Evolutionary conservation across 768 basidiomycete genomes (phyloP).

Genomic region (Mycena epipterygia): DNA sequence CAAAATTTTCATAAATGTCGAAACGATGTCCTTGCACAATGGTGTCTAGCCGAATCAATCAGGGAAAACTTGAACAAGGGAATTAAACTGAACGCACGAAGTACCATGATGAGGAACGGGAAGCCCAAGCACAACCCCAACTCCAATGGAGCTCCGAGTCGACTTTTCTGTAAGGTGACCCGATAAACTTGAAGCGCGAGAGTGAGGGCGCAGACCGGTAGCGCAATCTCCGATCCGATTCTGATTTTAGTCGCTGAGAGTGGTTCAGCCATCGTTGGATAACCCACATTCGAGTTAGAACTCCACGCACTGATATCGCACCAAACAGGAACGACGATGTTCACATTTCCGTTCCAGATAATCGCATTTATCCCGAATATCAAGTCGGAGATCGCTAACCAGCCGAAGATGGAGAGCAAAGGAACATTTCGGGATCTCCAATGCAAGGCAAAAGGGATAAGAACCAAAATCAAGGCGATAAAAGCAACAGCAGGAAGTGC

Average conservation of each 20-base stretch:
- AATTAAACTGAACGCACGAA: constrained; percentile 5
- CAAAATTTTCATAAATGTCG: constrained; percentile 14
- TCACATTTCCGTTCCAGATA: constrained; percentile 56
- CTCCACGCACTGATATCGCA: constrained; percentile 64
- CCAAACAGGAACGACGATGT: constrained; percentile 51
- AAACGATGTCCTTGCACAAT: constrained; percentile 23
- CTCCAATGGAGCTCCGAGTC: constrained; percentile 48
- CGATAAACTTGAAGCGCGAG: constrained; percentile 60
- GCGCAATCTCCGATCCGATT: constrained; percentile 57
- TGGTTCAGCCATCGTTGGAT: neutral
- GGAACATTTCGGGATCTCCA: constrained; percentile 46
- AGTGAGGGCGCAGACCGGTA: constrained; percentile 52
- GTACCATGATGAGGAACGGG: constrained; percentile 11
- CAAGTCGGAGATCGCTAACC: constrained; percentile 49
- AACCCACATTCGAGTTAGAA: neutral
- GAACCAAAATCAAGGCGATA: neutral
- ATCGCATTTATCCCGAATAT: constrained; percentile 56
- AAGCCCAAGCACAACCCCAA: constrained; percentile 1
- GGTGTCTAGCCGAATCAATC: neutral
- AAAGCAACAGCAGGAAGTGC: neutral
- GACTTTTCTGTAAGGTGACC: constrained; percentile 40
- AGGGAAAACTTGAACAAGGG: neutral
- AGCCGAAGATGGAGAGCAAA: constrained; percentile 47
- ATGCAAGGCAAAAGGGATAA: constrained; percentile 36
- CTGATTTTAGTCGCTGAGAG: constrained; percentile 58